These are phyloP conservation scores for Oryza coarctata DNA, from an alignment of 176 grass and related monocot species.

Conservation along the genomic window DNA sequence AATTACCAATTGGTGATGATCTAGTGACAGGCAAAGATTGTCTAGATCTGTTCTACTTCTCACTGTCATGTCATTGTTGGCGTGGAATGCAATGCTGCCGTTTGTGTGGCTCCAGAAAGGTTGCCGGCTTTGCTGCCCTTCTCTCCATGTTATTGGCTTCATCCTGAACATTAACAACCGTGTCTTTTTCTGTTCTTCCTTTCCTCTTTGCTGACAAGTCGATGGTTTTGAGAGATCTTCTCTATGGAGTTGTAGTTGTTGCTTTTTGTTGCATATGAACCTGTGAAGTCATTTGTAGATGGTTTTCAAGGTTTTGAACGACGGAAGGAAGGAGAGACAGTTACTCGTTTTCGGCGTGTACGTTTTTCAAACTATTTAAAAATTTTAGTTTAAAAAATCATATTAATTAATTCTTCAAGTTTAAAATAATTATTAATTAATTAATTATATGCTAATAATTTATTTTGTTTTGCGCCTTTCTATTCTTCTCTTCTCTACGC, in stretches of 20 bases:
- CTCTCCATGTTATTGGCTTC: slow-evolving; percentile 12
- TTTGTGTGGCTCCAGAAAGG: slow-evolving; percentile 44
- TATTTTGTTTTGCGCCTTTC: too few relatives aligned
- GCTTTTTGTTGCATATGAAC: not conserved
- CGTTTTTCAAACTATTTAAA: too few relatives aligned
- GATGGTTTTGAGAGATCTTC: not conserved
- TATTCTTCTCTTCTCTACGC: too few relatives aligned
- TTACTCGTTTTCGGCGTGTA: too few relatives aligned
- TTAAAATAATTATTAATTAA: too few relatives aligned
- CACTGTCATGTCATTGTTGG: not conserved
- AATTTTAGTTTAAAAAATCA: too few relatives aligned
- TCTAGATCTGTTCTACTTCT: not conserved
- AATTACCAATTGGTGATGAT: not conserved
- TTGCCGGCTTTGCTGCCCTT: slow-evolving; percentile 9
- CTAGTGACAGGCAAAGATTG: not conserved
- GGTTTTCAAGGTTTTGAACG: too few relatives aligned
- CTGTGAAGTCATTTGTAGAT: not conserved
- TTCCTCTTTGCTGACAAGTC: not conserved
- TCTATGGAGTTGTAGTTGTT: not conserved
- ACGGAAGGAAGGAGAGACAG: too few relatives aligned
- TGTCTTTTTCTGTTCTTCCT: slow-evolving; percentile 6
- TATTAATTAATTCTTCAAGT: too few relatives aligned
- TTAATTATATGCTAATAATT: too few relatives aligned
- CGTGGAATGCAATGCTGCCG: slow-evolving; percentile 15
- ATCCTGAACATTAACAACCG: not conserved